Evolutionary conservation across 441 rosid genomes (phyloP).

Genomic region (Gossypium gossypioides): DNA sequence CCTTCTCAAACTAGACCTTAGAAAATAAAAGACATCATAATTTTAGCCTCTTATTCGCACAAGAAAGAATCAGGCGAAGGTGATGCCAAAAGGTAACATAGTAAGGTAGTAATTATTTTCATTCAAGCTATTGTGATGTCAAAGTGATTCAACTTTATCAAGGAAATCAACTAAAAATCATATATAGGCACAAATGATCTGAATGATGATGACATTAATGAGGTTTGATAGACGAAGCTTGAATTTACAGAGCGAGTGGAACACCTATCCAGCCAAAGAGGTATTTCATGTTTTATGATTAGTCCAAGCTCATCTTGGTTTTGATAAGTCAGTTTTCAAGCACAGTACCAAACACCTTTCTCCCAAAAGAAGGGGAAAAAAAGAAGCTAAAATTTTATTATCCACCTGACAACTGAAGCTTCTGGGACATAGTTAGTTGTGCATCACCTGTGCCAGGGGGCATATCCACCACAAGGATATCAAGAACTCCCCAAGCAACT

Average conservation of each 20-base stretch:
- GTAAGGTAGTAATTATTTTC: neutral
- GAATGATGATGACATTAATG: neutral
- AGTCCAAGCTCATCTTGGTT: neutral
- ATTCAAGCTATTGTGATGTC: neutral
- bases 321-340: neutral
- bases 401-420: constrained; percentile 61
- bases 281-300: neutral
- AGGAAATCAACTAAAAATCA: neutral
- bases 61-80: neutral
- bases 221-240: neutral
- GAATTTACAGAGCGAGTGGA: neutral
- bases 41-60: neutral
- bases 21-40: neutral
- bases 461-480: constrained; percentile 74
- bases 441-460: constrained; percentile 76
- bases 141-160: neutral
- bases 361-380: neutral
- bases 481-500: constrained; percentile 64
- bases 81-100: neutral
- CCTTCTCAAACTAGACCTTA: neutral
- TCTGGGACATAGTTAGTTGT: constrained; percentile 58
- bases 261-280: neutral
- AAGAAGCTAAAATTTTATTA: neutral
- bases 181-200: neutral
- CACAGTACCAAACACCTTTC: neutral